Percentiles rank a stretch among this genome's conserved stretches.
Conservation (phyloP, 768 basidiomycete species). For the Tricholoma flavovirens region DNA sequence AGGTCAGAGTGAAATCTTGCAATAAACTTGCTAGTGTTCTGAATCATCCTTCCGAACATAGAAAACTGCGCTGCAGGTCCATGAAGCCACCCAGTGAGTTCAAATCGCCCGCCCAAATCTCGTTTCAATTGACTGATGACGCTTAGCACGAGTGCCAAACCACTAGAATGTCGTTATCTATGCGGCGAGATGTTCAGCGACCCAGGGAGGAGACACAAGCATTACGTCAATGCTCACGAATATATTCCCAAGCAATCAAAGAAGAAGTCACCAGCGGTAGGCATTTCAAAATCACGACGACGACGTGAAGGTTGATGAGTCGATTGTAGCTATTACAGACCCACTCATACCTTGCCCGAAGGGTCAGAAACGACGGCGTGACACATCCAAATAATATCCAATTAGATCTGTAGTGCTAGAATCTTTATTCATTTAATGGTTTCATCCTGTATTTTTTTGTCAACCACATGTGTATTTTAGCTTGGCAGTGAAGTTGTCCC, state of each 20-base stretch:
- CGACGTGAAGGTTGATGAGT: background rate
- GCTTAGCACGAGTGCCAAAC: conserved; percentile 16
- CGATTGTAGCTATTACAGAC: background rate
- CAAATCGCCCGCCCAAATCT: background rate
- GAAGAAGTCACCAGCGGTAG: conserved; percentile 10
- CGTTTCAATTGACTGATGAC: background rate
- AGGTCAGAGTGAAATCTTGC: conserved; percentile 7
- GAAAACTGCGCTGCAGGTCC: conserved; percentile 19
- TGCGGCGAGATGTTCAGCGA: conserved; percentile 18
- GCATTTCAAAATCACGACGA: background rate
- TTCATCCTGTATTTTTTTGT: background rate
- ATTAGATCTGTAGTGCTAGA: background rate
- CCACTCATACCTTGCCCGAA: background rate
- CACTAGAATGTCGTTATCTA: conserved; percentile 10
- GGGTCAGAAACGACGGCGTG: background rate
- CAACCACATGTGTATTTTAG: background rate
- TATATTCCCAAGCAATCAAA: conserved; percentile 15
- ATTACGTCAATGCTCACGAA: conserved; percentile 14
- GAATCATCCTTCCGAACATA: background rate
- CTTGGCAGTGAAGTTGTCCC: background rate
- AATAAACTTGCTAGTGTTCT: background rate
- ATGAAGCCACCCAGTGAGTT: conserved; percentile 19
- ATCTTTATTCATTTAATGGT: background rate
- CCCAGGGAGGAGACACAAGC: conserved; percentile 18
- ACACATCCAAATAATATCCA: background rate